Conservation (phyloP, 306 rosid species). For the Alnus rubra region DNA sequence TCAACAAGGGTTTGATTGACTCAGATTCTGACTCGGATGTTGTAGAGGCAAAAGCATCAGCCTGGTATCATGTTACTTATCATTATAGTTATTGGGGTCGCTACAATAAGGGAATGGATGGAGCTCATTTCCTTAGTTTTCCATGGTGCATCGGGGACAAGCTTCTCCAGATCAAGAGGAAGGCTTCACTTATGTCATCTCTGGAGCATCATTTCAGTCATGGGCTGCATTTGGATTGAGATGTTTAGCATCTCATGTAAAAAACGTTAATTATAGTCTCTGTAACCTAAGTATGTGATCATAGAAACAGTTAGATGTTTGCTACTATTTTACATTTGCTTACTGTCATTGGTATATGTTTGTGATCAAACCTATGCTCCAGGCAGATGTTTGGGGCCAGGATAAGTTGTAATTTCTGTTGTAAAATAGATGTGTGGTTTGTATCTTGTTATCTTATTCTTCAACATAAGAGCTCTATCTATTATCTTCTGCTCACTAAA, state of each 20-base stretch:
- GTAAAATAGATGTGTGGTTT: too few species aligned
- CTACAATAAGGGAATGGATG: constrained; percentile 27
- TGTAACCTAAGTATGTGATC: not conserved
- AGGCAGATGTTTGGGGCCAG: not conserved
- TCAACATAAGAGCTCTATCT: not conserved
- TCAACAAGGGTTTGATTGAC: constrained; percentile 21
- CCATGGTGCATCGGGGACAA: constrained; percentile 44
- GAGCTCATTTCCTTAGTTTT: constrained; percentile 44
- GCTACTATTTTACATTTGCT: not conserved
- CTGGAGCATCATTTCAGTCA: not conserved
- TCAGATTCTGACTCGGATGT: not conserved
- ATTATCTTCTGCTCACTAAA: not conserved
- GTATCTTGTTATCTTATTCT: too few species aligned
- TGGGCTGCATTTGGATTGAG: not conserved
- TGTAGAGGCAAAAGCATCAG: constrained; percentile 44
- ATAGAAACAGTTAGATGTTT: not conserved
- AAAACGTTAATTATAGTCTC: too few species aligned
- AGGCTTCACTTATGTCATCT: not conserved
- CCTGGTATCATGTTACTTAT: constrained; percentile 55
- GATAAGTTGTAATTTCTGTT: not conserved
- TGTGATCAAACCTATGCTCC: not conserved
- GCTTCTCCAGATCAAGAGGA: constrained; percentile 36
- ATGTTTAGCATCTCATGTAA: not conserved
- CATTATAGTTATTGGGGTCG: constrained; percentile 41
- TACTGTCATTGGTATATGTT: not conserved